Evolutionary conservation across 352 stramenopile species (phyloP).

Genomic region (Pythium vanterpoolii): DNA sequence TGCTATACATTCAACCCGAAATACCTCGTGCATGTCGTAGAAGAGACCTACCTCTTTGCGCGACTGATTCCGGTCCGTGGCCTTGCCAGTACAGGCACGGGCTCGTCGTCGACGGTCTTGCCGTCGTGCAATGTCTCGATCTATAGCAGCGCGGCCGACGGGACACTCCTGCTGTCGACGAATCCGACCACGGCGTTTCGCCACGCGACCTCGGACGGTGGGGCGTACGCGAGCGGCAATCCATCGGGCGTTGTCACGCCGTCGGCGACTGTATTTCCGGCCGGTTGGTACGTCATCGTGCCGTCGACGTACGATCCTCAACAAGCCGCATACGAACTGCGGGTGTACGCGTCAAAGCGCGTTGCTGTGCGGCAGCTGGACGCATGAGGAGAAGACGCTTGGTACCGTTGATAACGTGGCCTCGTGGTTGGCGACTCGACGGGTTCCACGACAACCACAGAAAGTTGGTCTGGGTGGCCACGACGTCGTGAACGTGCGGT

Average conservation of each 20-base stretch:
- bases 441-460: too few species aligned
- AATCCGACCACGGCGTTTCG: constrained; percentile 53
- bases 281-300: constrained; percentile 70
- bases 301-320: constrained; percentile 74
- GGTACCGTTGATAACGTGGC: too few species aligned
- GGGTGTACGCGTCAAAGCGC: constrained; percentile 42
- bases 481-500: too few species aligned
- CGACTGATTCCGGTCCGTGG: constrained; percentile 39
- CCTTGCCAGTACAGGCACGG: constrained; percentile 10
- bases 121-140: constrained; percentile 75
- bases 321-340: constrained; percentile 53
- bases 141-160: constrained; percentile 56
- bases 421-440: too few species aligned
- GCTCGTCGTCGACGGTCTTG: constrained; percentile 6
- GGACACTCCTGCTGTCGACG: constrained; percentile 55
- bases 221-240: constrained; percentile 53
- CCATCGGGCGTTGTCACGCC: constrained; percentile 53
- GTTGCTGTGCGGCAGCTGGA: constrained; percentile 32
- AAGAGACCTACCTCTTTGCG: constrained; percentile 51
- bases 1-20: constrained; percentile 84
- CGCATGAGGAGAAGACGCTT: background rate
- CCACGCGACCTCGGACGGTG: constrained; percentile 46
- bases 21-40: constrained; percentile 57
- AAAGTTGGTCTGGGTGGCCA: too few species aligned
- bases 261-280: constrained; percentile 27